Evolutionary conservation across 768 basidiomycete species (phyloP).

Genomic region (Fistulinella prunicolor): DNA sequence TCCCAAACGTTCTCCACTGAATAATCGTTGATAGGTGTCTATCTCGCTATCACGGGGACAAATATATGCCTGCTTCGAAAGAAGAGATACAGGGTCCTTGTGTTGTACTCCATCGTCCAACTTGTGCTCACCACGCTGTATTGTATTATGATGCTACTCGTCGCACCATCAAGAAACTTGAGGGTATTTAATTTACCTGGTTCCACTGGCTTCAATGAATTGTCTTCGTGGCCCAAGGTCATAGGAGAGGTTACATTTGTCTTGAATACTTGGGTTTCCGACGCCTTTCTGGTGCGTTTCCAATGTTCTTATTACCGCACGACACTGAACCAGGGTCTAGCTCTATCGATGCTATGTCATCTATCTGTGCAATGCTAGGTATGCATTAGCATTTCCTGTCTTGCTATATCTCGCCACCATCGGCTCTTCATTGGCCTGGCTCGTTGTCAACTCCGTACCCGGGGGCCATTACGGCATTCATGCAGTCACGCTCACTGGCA

Average conservation of each 20-base stretch:
- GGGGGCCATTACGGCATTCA: neutral
- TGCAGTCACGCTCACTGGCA: neutral
- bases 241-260: neutral
- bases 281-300: neutral
- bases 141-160: neutral
- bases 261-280: neutral
- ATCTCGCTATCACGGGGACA: neutral
- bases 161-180: neutral
- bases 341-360: constrained; percentile 25
- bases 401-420: constrained; percentile 17
- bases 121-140: neutral
- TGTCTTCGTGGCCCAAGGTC: neutral
- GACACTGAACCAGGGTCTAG: neutral
- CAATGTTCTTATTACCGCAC: neutral
- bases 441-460: neutral
- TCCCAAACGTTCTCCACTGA: neutral
- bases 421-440: constrained; percentile 16
- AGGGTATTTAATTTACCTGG: neutral
- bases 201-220: neutral
- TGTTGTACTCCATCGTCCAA: neutral
- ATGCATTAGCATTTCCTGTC: neutral
- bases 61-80: neutral
- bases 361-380: constrained; percentile 7
- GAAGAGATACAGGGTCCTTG: neutral
- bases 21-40: constrained; percentile 3